A percentile compares a stretch with the other conserved stretches of the same genome.
Evolutionary conservation across 106 monocot genomes (phyloP).

Genomic region (Allium cepa): DNA sequence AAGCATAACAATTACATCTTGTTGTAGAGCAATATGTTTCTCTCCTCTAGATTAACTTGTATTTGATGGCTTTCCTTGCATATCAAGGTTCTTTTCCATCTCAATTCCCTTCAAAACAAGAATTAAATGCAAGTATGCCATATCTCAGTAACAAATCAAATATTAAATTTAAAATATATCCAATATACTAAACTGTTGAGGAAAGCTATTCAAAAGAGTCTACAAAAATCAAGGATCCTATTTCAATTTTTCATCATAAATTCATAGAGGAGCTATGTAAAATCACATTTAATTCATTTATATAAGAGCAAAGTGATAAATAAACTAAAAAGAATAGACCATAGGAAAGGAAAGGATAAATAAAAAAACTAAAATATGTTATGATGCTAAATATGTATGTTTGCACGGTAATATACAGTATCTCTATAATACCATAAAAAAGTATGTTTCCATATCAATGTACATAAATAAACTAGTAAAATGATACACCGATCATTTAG

Average conservation of each 20-base stretch:
- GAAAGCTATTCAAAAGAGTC: conserved; percentile 1
- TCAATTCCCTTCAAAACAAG: conserved; percentile 26
- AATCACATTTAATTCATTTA: neutral
- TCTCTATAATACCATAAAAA: too few relatives aligned
- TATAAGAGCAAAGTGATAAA: neutral
- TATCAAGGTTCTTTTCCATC: conserved; percentile 46
- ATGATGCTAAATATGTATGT: too few relatives aligned
- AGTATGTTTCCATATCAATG: too few relatives aligned
- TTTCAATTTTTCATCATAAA: conserved; percentile 20
- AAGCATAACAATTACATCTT: conserved; percentile 41
- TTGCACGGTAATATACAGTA: too few relatives aligned
- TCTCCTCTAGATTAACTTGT: conserved; percentile 51
- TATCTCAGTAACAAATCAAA: neutral
- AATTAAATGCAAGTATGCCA: neutral
- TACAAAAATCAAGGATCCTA: conserved; percentile 26
- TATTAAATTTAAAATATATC: neutral
- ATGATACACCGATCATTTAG: too few relatives aligned
- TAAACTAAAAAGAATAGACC: neutral
- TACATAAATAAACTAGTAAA: too few relatives aligned
- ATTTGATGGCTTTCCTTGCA: conserved; percentile 14
- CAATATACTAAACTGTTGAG: neutral
- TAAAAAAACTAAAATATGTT: too few relatives aligned
- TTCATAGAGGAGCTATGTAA: too few relatives aligned
- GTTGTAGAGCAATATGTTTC: conserved; percentile 69
- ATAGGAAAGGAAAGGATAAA: neutral